Conservation (phyloP, 495 filamentous ascomycete species). For the Aspergillus avenaceus region DNA sequence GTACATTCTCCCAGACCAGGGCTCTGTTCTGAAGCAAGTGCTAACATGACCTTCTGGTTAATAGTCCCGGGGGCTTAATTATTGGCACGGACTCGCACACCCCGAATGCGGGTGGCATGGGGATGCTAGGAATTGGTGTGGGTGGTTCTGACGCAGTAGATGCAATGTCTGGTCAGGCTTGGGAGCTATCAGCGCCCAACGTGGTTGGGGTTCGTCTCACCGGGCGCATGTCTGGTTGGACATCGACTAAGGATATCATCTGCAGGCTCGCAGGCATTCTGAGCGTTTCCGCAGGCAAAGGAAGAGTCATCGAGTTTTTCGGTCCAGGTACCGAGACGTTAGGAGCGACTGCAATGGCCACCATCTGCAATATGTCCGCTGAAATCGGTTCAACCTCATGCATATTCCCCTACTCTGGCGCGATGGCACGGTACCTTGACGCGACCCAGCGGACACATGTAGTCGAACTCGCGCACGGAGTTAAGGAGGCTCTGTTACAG, state of each 20-base stretch:
- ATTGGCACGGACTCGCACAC: constrained; percentile 94
- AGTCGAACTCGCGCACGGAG: constrained; percentile 67
- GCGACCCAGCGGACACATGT: constrained; percentile 78
- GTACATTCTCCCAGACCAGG: too few species aligned
- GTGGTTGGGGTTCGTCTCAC: constrained; percentile 83
- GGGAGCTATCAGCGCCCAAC: constrained; percentile 90
- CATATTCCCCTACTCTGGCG: constrained; percentile 84
- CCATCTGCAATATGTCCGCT: constrained; percentile 66
- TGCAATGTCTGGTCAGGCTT: constrained; percentile 86
- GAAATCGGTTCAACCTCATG: constrained; percentile 89
- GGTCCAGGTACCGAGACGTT: constrained; percentile 65
- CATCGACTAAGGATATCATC: constrained; percentile 85
- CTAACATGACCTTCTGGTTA: too few species aligned
- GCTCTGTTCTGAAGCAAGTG: too few species aligned
- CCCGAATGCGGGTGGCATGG: constrained; percentile 85
- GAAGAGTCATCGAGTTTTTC: constrained; percentile 82
- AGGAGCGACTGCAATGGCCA: constrained; percentile 53
- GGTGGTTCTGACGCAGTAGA: constrained; percentile 92
- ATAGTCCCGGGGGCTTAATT: constrained; percentile 75
- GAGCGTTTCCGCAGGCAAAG: constrained; percentile 87
- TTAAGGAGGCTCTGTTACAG: constrained; percentile 62
- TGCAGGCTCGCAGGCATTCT: constrained; percentile 86
- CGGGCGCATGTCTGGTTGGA: constrained; percentile 77
- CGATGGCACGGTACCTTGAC: constrained; percentile 78
- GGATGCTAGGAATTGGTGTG: constrained; percentile 86